Evolutionary conservation across 306 rosid genomes (phyloP).

Genomic region (Carpinus viminea): DNA sequence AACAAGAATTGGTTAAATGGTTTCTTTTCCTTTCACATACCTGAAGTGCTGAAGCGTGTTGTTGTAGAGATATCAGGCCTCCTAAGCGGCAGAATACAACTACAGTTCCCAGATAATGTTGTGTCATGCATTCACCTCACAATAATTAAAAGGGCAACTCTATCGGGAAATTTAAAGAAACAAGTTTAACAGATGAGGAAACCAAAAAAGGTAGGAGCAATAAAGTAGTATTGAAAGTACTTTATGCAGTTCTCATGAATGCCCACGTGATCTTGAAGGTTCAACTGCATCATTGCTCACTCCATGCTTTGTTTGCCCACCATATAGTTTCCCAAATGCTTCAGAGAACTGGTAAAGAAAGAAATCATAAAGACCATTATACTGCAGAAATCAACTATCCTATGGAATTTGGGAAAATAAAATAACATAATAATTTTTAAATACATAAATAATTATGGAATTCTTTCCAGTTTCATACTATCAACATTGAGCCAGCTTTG

Average conservation of each 20-base stretch:
- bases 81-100: slow-evolving; percentile 69
- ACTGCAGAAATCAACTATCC: background rate
- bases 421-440: background rate
- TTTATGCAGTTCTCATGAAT: slow-evolving; percentile 88
- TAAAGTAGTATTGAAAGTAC: slow-evolving; percentile 38
- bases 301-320: slow-evolving; percentile 78
- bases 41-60: slow-evolving; percentile 94
- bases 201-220: slow-evolving; percentile 10
- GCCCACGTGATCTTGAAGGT: slow-evolving; percentile 64
- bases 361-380: slow-evolving; percentile 7
- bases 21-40: slow-evolving; percentile 43
- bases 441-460: background rate
- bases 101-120: slow-evolving; percentile 37
- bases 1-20: background rate
- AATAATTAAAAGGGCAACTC: slow-evolving; percentile 6
- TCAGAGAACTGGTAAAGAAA: slow-evolving; percentile 64
- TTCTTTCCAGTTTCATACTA: background rate
- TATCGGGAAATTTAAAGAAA: slow-evolving; percentile 7
- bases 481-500: slow-evolving; percentile 11
- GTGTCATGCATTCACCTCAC: slow-evolving; percentile 21
- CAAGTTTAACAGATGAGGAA: slow-evolving; percentile 13
- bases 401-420: background rate
- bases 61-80: slow-evolving; percentile 40
- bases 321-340: slow-evolving; percentile 88
- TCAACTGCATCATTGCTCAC: slow-evolving; percentile 62